Base-by-base conservation (phyloP, 2,329 filamentous ascomycete genomes). In the Calonectria pseudoreteaudii region DNA sequence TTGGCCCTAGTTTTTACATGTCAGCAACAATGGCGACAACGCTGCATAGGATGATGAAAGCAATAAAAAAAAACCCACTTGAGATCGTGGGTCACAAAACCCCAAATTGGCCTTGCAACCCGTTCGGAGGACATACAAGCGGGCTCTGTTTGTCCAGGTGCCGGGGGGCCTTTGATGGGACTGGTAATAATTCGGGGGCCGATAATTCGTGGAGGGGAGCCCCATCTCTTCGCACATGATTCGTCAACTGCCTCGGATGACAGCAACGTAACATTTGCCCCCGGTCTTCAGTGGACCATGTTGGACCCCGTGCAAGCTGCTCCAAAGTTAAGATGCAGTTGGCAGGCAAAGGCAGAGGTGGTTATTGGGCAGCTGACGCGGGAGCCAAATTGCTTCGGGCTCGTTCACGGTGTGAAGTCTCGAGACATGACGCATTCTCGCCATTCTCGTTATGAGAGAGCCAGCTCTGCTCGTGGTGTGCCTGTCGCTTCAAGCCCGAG, bases 241-340 rank as follows among this genome's bases (percentile, higher is more conserved):
- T 73, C 60, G 71, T 64, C 52, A 73, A 64, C 58, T 52, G 34
- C 58, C 60, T 56, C 65, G 44, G 34, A 71, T 71, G 70, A 66
- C 71, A 66, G 71, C 71, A 73, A 73, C 71, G 71, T 73, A 69
- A 69, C 71, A 73, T 73, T 73, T 31, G 71, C 66, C 66, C 68
- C 70, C 41, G 41, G 38, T 34, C 31, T 31, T 28, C n/a, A 16
- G 65, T 68, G 70, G 70, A 72, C 34, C 70, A 49, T 34, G 30
- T 44, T 26, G 49, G 53, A 68, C 50, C 28, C 50, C 50, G 66
- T 58, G 26, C 53, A 38, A 58, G 26, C 26, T 58, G 34, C 18
- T 23, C 36, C 16, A 23, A 50, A 64, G 23, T 41, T 47, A 69
- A 52, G 38, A 52, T 62, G 56, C 23, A 34, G 53, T 52, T 65